Evolutionary conservation across 2,329 filamentous ascomycete species (phyloP).

Genomic region (Pseudogymnoascus destructans): DNA sequence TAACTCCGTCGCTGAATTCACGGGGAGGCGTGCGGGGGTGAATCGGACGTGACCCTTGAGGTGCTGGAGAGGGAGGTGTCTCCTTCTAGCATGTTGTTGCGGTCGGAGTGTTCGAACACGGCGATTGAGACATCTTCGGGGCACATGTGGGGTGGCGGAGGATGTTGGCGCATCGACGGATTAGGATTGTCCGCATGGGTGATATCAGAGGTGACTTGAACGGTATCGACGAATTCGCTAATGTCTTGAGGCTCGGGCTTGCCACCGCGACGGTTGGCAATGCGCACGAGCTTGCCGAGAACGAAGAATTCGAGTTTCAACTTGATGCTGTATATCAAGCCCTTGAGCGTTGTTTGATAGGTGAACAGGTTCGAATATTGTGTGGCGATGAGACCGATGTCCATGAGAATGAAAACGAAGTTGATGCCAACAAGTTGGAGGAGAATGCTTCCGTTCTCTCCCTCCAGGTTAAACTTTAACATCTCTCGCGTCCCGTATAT

Average conservation of each 20-base stretch:
- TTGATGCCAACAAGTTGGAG: conserved; percentile 35
- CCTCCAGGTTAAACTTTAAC: not conserved
- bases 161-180: not conserved
- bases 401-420: conserved; percentile 33
- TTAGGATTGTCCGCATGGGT: not conserved
- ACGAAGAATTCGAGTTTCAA: conserved; percentile 38
- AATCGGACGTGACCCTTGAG: not conserved
- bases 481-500: conserved; percentile 34
- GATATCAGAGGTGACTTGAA: not conserved
- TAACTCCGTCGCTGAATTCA: not conserved
- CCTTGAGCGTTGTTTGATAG: conserved; percentile 29
- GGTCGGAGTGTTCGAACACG: conserved; percentile 7
- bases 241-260: not conserved
- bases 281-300: conserved; percentile 19
- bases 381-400: conserved; percentile 29
- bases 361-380: conserved; percentile 28
- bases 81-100: not conserved
- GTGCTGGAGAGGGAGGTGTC: not conserved
- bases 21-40: not conserved
- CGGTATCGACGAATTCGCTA: not conserved
- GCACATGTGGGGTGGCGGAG: not conserved
- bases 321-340: conserved; percentile 30
- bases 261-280: not conserved
- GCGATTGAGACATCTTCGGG: not conserved
- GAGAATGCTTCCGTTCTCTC: conserved; percentile 25